Conservation (phyloP, 495 filamentous ascomycete genomes). For the Neurospora sp. region DNA sequence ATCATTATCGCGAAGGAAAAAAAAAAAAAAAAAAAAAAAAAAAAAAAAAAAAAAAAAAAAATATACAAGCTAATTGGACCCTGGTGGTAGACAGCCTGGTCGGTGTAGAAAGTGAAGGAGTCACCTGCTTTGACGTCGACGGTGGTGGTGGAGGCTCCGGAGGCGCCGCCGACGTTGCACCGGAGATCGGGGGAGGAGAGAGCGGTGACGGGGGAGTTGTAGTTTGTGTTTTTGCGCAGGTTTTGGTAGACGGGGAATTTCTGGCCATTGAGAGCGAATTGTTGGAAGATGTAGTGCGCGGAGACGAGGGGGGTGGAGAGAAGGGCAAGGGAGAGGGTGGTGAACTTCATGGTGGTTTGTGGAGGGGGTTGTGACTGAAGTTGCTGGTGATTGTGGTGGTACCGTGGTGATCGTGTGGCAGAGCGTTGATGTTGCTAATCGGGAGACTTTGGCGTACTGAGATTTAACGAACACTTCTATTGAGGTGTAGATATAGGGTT, state of each 20-base stretch:
- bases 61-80: conserved; percentile 42
- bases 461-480: too few relatives aligned
- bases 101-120: conserved; percentile 37
- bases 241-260: conserved; percentile 40
- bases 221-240: conserved; percentile 45
- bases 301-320: conserved; percentile 23
- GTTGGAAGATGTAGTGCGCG: conserved; percentile 41
- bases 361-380: not conserved
- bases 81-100: conserved; percentile 49
- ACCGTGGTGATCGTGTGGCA: not conserved
- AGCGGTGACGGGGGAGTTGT: conserved; percentile 49
- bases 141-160: conserved; percentile 35
- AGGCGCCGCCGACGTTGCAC: conserved; percentile 47
- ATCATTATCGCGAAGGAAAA: too few relatives aligned
- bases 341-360: conserved; percentile 23
- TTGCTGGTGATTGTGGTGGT: too few relatives aligned
- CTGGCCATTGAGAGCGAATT: conserved; percentile 32
- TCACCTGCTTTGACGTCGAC: conserved; percentile 41
- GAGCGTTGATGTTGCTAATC: not conserved
- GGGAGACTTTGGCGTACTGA: too few relatives aligned
- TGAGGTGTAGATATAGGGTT: not conserved
- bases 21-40: too few relatives aligned
- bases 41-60: too few relatives aligned
- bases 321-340: conserved; percentile 16
- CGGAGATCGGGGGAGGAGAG: conserved; percentile 42